Evolutionary conservation across 1,139 yeast species (phyloP).

Genomic region (Diutina rugosa): DNA sequence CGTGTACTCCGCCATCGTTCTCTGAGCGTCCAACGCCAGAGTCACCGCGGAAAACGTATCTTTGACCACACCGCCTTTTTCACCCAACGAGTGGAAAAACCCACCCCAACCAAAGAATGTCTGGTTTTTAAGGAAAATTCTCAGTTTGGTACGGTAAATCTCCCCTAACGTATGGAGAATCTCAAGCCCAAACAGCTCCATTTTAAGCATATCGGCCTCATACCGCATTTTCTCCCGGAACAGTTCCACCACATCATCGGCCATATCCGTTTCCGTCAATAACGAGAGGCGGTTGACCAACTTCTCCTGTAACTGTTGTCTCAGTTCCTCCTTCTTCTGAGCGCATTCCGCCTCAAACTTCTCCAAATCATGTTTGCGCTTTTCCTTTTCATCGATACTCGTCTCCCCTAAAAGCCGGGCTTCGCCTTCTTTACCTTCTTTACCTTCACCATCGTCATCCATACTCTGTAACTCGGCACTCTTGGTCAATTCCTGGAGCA

Average conservation of each 20-base stretch:
- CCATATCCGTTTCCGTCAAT: slow-evolving; percentile 75
- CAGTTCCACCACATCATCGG: slow-evolving; percentile 51
- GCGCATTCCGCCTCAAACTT: slow-evolving; percentile 24
- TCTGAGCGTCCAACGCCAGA: slow-evolving; percentile 82
- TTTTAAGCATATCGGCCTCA: slow-evolving; percentile 80
- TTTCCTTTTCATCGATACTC: slow-evolving; percentile 14
- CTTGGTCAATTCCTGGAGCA: slow-evolving; percentile 68
- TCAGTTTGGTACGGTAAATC: slow-evolving; percentile 60
- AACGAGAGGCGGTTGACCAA: slow-evolving; percentile 49
- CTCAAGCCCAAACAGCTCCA: slow-evolving; percentile 91
- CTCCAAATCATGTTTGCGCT: slow-evolving; percentile 51
- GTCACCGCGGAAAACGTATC: slow-evolving; percentile 81
- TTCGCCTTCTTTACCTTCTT: slow-evolving; percentile 10
- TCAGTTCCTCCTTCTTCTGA: slow-evolving; percentile 12
- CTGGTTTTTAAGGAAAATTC: slow-evolving; percentile 45
- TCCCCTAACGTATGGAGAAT: slow-evolving; percentile 79
- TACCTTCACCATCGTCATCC: slow-evolving; percentile 19
- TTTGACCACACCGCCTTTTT: slow-evolving; percentile 73
- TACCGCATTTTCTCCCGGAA: slow-evolving; percentile 60
- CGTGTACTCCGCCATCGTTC: slow-evolving; percentile 72
- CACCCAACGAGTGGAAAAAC: slow-evolving; percentile 70
- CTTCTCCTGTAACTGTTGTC: slow-evolving; percentile 5
- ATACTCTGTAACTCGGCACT: slow-evolving; percentile 47
- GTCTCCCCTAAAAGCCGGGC: neutral
- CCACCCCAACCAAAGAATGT: slow-evolving; percentile 59